Conservation (phyloP, 257 asterid species). For the Solanum sejunctum region DNA sequence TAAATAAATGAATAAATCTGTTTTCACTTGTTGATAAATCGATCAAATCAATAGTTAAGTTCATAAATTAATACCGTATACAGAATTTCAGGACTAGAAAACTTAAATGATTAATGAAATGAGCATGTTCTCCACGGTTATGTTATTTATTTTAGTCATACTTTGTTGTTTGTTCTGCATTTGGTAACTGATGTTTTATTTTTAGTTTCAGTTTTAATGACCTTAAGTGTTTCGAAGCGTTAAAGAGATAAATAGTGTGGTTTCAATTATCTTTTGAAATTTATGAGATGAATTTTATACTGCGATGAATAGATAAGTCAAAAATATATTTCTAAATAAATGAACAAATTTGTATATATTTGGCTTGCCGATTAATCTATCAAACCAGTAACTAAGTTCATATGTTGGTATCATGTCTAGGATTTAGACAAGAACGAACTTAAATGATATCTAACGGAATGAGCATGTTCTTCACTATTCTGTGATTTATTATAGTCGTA, state of each 20-base stretch:
- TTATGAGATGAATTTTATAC: too few species aligned
- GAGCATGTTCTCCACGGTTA: not conserved
- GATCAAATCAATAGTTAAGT: not conserved
- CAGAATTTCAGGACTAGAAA: accelerated
- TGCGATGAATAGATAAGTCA: too few species aligned
- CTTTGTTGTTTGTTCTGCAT: not conserved
- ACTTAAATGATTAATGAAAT: not conserved
- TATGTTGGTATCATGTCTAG: too few species aligned
- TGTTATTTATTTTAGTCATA: not conserved
- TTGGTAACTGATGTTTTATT: too few species aligned
- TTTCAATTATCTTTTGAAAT: too few species aligned
- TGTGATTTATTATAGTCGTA: not conserved
- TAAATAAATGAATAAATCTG: not conserved
- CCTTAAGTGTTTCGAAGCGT: too few species aligned
- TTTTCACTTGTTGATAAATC: not conserved
- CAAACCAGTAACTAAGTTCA: too few species aligned
- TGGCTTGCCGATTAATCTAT: too few species aligned
- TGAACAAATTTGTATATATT: too few species aligned
- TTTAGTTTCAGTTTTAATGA: too few species aligned
- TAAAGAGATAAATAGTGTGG: too few species aligned
- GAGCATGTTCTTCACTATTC: not conserved
- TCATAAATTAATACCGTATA: not conserved
- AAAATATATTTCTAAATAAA: too few species aligned
- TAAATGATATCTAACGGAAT: not conserved
- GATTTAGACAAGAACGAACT: not conserved